A percentile compares a stretch with the other conserved stretches of the same genome.
phyloP scores from a whole-genome alignment of 345 rosid genomes.

The Acer yangbiense region DNA sequence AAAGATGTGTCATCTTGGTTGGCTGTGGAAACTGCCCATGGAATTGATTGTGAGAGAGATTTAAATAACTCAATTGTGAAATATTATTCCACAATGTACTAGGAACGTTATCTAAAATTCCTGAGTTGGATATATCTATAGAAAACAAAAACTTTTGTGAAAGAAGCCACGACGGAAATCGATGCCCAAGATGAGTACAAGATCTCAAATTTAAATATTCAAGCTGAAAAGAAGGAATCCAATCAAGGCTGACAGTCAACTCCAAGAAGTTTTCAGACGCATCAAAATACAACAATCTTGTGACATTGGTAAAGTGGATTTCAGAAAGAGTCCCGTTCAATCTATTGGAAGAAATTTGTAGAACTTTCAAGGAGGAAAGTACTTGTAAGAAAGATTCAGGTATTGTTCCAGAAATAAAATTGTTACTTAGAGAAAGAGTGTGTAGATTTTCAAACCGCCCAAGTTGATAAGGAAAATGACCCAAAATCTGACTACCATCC shows the following conservation, averaged over 20 bases:
- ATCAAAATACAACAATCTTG: constrained; percentile 14
- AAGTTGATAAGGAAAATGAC: neutral
- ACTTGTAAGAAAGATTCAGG: no score
- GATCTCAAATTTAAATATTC: constrained; percentile 13
- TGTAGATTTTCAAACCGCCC: neutral
- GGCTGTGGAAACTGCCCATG: constrained; percentile 20
- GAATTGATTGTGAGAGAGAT: constrained; percentile 18
- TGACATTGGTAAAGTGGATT: constrained; percentile 29
- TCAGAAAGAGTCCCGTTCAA: constrained; percentile 11
- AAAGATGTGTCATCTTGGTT: neutral
- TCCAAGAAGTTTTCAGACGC: constrained; percentile 22
- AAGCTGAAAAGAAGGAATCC: constrained; percentile 37
- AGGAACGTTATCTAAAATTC: constrained; percentile 30
- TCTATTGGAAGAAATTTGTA: neutral
- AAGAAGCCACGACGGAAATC: constrained; percentile 35
- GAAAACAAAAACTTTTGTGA: neutral
- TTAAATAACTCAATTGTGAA: neutral
- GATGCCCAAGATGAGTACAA: constrained; percentile 24
- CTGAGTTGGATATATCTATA: constrained; percentile 31
- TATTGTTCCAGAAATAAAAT: neutral
- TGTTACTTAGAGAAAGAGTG: neutral
- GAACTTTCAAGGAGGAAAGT: neutral
- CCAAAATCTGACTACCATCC: neutral
- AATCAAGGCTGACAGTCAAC: constrained; percentile 23
- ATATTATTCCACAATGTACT: constrained; percentile 30